Evolutionary conservation across 78 protist genomes (phyloP).

Genomic region (Guillardia theta): DNA sequence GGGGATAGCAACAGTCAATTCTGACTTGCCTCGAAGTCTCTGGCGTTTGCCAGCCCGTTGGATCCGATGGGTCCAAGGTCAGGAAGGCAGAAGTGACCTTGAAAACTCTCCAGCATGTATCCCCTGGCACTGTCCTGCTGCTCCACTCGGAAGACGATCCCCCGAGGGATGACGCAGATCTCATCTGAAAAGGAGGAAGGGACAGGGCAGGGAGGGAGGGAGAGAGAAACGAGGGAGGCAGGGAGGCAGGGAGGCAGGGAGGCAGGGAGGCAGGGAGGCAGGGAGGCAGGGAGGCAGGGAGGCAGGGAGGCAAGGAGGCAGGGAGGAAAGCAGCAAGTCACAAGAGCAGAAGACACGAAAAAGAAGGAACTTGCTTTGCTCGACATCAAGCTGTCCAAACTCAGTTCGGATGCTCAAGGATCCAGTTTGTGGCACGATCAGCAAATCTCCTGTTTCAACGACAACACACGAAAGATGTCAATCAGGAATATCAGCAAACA

Average conservation of each 20-base stretch:
- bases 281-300: not conserved
- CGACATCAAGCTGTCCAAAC: slow-evolving; percentile 80
- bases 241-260: too few relatives aligned
- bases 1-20: not conserved
- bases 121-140: slow-evolving; percentile 70
- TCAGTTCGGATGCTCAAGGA: slow-evolving; percentile 83
- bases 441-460: too few relatives aligned
- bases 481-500: too few relatives aligned
- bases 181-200: too few relatives aligned
- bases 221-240: too few relatives aligned
- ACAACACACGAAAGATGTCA: too few relatives aligned
- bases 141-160: slow-evolving; percentile 79
- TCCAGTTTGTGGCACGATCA: slow-evolving; percentile 79
- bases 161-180: slow-evolving; percentile 89
- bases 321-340: too few relatives aligned
- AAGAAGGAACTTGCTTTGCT: too few relatives aligned
- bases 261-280: not conserved
- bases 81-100: slow-evolving; percentile 83
- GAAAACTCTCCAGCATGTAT: slow-evolving; percentile 84
- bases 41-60: slow-evolving; percentile 92
- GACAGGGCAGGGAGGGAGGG: too few relatives aligned
- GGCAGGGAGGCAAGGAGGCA: too few relatives aligned
- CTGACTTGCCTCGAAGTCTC: slow-evolving; percentile 74
- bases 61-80: slow-evolving; percentile 96
- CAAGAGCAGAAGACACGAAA: too few relatives aligned